Conservation (phyloP, 352 stramenopile species). For the Pythium periplocum region DNA sequence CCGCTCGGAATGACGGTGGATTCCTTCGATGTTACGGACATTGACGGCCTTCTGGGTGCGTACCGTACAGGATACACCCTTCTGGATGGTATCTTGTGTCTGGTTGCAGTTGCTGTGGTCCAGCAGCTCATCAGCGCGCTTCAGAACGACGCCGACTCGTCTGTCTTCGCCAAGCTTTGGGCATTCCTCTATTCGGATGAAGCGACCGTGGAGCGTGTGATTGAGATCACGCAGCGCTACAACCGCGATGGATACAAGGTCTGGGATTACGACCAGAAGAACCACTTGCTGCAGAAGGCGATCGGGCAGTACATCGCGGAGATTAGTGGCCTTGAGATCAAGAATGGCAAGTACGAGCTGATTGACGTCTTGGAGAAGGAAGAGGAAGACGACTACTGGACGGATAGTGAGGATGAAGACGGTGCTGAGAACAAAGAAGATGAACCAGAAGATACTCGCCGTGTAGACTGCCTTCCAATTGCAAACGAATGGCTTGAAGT, state of each 20-base stretch:
- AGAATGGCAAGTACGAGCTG: slow-evolving; percentile 41
- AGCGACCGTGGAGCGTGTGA: slow-evolving; percentile 15
- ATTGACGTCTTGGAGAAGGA: slow-evolving; percentile 19
- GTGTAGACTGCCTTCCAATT: slow-evolving; percentile 13
- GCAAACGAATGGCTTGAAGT: slow-evolving; percentile 44
- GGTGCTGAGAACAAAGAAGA: slow-evolving; percentile 9
- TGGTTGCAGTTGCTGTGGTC: slow-evolving; percentile 21
- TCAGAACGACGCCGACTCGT: slow-evolving; percentile 11
- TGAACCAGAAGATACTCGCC: slow-evolving; percentile 12
- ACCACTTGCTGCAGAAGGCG: slow-evolving; percentile 50
- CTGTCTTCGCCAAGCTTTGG: slow-evolving; percentile 9
- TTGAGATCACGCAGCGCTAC: slow-evolving; percentile 25
- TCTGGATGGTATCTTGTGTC: slow-evolving; percentile 24
- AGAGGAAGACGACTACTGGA: neutral
- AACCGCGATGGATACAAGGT: slow-evolving; percentile 29
- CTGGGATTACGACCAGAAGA: slow-evolving; percentile 32
- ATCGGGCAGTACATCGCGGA: slow-evolving; percentile 41
- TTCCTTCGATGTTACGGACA: neutral
- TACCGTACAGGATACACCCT: slow-evolving; percentile 19
- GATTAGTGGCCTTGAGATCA: slow-evolving; percentile 30
- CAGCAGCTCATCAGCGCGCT: slow-evolving; percentile 13
- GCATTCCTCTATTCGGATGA: slow-evolving; percentile 1
- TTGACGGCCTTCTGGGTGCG: slow-evolving; percentile 11
- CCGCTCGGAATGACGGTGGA: too few relatives aligned
- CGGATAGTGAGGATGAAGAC: neutral